Percentiles rank a stretch among this genome's conserved stretches.
These are phyloP conservation scores for Acanthamoeba royreba DNA, from an alignment of 208 protist genomes.

Conservation along the genomic window DNA sequence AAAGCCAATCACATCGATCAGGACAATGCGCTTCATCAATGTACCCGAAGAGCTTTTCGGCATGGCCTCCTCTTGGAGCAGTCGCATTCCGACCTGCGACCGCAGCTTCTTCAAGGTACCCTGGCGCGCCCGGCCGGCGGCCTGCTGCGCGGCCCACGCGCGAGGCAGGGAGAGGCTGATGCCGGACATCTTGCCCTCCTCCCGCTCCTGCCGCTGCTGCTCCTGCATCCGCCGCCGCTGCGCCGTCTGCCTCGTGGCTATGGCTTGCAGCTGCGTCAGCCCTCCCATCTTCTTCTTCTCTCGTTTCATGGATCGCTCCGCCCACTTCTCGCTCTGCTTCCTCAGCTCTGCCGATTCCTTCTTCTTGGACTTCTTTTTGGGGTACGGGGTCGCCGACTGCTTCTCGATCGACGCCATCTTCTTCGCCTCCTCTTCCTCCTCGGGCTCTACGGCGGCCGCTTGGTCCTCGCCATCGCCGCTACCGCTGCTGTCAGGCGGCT, in stretches of 20 bases:
- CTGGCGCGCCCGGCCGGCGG: neutral
- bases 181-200: slow-evolving; percentile 1
- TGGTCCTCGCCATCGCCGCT: too few species aligned
- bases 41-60: too few species aligned
- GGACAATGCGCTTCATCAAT: too few species aligned
- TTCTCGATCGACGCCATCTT: too few species aligned
- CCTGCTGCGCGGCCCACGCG: neutral
- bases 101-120: neutral
- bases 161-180: neutral
- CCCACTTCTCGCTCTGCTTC: neutral
- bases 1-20: too few species aligned
- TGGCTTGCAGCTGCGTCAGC: neutral
- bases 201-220: neutral
- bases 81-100: neutral
- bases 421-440: too few species aligned
- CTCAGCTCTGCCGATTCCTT: neutral
- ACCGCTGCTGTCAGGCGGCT: too few species aligned
- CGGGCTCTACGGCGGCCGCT: too few species aligned
- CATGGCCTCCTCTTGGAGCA: neutral
- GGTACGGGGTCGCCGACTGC: too few species aligned
- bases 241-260: neutral
- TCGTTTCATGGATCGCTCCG: neutral
- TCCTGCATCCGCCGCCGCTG: neutral
- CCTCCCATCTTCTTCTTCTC: too few species aligned
- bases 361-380: too few species aligned